Evolutionary conservation across 164 flowering plant genomes (phyloP).

Genomic region (Magnolia officinalis): DNA sequence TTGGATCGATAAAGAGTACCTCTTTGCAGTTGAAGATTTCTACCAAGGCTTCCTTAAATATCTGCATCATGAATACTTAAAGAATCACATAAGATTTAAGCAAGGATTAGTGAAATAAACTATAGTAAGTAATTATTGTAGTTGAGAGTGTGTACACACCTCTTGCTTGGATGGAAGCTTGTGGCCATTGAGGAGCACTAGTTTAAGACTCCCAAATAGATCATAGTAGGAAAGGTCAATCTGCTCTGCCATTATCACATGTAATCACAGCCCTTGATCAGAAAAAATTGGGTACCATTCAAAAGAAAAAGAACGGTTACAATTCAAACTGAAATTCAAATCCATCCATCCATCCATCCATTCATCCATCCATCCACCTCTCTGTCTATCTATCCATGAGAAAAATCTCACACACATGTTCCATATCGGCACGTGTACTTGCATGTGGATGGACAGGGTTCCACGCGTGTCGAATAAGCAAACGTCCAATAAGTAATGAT

Average conservation of each 20-base stretch:
- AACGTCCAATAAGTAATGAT: too few relatives aligned
- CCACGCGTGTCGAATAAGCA: too few relatives aligned
- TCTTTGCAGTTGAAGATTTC: constrained; percentile 53
- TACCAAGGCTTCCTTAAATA: constrained; percentile 48
- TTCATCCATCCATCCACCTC: too few relatives aligned
- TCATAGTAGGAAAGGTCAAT: constrained; percentile 65
- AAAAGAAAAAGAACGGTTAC: neutral
- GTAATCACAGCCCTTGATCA: constrained; percentile 2
- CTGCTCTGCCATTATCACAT: constrained; percentile 32
- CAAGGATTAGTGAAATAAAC: neutral
- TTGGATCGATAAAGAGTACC: constrained; percentile 20
- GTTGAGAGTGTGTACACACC: constrained; percentile 28
- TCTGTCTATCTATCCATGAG: too few relatives aligned
- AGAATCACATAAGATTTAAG: neutral
- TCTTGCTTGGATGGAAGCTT: constrained; percentile 51
- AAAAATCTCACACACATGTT: too few relatives aligned
- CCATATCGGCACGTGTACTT: too few relatives aligned
- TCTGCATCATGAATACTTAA: constrained; percentile 30
- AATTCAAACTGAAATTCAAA: neutral
- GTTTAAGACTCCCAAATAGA: constrained; percentile 59
- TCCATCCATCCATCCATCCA: too few relatives aligned
- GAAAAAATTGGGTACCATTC: constrained; percentile 5
- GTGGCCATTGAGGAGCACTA: constrained; percentile 48
- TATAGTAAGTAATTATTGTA: neutral
- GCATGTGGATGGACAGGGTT: too few relatives aligned